Conservation (phyloP, 805 yeast genomes). For the Ogataea naganishii region DNA sequence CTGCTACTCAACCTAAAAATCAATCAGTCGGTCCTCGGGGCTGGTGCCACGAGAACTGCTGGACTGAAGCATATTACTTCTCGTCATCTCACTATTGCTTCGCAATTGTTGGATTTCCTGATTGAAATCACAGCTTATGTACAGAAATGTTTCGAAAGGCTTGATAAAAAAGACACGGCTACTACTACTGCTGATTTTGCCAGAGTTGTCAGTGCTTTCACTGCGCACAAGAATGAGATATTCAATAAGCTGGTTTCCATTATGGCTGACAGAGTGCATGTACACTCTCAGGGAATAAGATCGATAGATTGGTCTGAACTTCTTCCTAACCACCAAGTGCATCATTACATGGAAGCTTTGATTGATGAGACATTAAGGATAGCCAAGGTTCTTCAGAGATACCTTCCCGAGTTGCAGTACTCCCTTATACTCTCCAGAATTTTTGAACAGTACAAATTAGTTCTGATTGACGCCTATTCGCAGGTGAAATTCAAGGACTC, state of each 20-base stretch:
- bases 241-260: slow-evolving; percentile 57
- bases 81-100: slow-evolving; percentile 58
- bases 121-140: slow-evolving; percentile 29
- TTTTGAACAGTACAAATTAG: slow-evolving; percentile 49
- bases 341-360: slow-evolving; percentile 54
- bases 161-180: slow-evolving; percentile 17
- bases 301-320: slow-evolving; percentile 44
- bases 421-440: slow-evolving; percentile 37
- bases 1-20: slow-evolving; percentile 44
- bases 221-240: slow-evolving; percentile 57
- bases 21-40: slow-evolving; percentile 56
- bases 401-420: slow-evolving; percentile 43
- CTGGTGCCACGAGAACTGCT: slow-evolving; percentile 69
- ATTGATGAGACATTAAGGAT: slow-evolving; percentile 63
- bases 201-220: slow-evolving; percentile 31
- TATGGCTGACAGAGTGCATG: slow-evolving; percentile 55
- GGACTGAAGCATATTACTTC: slow-evolving; percentile 69
- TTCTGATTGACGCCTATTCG: slow-evolving; percentile 43
- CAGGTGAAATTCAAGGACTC: slow-evolving; percentile 40
- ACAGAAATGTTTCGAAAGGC: slow-evolving; percentile 20
- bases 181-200: slow-evolving; percentile 24
- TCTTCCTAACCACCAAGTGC: slow-evolving; percentile 36
- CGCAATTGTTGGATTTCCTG: slow-evolving; percentile 51
- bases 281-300: slow-evolving; percentile 39
- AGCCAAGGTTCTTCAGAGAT: slow-evolving; percentile 47